Percentiles rank a stretch among this genome's conserved stretches.
These are phyloP conservation scores for Talinum fruticosum DNA, from an alignment of 148 eudicot genomes.

Conservation along the genomic window DNA sequence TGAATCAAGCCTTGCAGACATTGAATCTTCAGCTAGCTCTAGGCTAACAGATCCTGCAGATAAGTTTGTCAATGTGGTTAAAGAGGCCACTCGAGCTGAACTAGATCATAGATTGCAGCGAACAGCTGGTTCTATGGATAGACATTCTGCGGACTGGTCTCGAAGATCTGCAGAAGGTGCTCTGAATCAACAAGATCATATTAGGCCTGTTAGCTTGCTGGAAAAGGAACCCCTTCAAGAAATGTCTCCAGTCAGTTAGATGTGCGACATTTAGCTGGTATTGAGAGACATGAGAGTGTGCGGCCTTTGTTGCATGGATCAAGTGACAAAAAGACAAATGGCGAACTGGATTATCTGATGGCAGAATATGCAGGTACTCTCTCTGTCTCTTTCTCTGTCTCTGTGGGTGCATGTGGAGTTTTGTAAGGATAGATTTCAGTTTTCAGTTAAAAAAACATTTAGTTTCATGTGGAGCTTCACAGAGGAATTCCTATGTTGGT, in stretches of 20 bases:
- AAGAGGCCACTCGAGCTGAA: constrained; percentile 55
- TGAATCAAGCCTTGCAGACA: constrained; percentile 46
- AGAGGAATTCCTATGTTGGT: not conserved
- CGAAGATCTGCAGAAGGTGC: constrained; percentile 49
- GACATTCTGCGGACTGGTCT: constrained; percentile 56
- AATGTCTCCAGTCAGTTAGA: constrained; percentile 93
- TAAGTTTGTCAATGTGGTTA: constrained; percentile 44
- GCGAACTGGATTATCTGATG: constrained; percentile 79
- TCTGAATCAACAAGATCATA: constrained; percentile 77
- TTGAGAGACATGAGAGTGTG: constrained; percentile 79
- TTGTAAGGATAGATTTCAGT: not conserved
- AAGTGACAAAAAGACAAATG: constrained; percentile 74
- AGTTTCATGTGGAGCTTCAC: not conserved
- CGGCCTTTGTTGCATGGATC: constrained; percentile 81
- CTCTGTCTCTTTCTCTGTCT: constrained; percentile 10
- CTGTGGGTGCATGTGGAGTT: not conserved
- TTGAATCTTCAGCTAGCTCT: constrained; percentile 50
- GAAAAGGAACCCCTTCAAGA: constrained; percentile 94
- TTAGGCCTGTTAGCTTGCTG: constrained; percentile 86
- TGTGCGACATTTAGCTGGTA: constrained; percentile 67
- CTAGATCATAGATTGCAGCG: constrained; percentile 57
- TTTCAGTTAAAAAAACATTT: not conserved
- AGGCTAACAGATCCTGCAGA: constrained; percentile 51
- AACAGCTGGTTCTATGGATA: constrained; percentile 35
- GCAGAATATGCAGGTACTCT: constrained; percentile 84